Evolutionary conservation across 2,329 filamentous ascomycete species (phyloP), one percentile per base, ranked within the genome.

Genomic region (Talaromyces islandicus): DNA sequence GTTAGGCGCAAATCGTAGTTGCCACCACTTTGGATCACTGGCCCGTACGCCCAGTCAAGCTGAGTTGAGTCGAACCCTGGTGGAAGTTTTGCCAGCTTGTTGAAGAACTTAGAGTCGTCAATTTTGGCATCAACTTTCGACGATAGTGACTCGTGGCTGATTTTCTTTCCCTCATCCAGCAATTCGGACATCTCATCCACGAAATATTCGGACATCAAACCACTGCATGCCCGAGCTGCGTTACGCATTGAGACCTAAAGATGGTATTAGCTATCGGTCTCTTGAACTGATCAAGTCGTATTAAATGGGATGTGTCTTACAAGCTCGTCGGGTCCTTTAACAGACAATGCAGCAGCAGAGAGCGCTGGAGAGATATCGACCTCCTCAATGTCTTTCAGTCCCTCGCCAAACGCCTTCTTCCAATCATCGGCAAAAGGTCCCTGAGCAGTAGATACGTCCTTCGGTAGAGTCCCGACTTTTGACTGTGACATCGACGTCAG

Each of bases 181-280:
- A 97, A 89, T 67, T 90, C 89, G 56, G 93, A 96, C 92, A 99
- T 97, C 74, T 97, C 92, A 71, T 99, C 94, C 65, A 99, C 88
- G 74, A 97, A 97, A 76, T 94, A 99, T 62, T 93, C 91, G 56
- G 91, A 91, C 88, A 97, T 95, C 62, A 97, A 81, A 61, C 92
- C 92, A 65, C 95, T 93, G 67, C 92, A 97, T 53, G 94, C 93
- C 71, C 94, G 90, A 59, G 94, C 94, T 4, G 93, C 92, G 67
- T 93, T 95, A 71, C 95, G 88, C 83, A 99, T 97, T 11, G 91
- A 88, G 66, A 93, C 90, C 83, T 87, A 50, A 59, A 59, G n/a
- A 29, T 56, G 66, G 25, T 17, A 14, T 52, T 7, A 52, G 48
- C 17, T 4, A 1, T 52, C 19, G 24, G 1, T 52, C 19, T 11